These are phyloP conservation scores for Crepidotus variabilis DNA, from an alignment of 768 basidiomycete species.

Conservation along the genomic window DNA sequence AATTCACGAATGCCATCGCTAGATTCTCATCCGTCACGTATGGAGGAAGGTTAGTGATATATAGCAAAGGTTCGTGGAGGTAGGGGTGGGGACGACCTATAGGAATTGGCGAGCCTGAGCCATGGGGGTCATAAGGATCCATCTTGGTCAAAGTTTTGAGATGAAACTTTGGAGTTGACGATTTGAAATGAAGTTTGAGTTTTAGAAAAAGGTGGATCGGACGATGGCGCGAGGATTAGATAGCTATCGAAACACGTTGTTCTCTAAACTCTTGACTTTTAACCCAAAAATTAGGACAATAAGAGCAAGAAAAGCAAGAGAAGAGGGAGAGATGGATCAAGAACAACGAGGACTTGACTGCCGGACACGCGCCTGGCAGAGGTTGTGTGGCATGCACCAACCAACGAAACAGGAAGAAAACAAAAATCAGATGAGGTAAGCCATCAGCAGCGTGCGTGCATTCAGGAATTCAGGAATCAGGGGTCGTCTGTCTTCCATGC, in stretches of 20 bases:
- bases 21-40: slow-evolving; percentile 75
- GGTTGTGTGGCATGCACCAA: neutral
- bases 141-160: neutral
- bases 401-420: neutral
- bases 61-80: slow-evolving; percentile 77
- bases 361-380: no score
- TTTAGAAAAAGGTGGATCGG: neutral
- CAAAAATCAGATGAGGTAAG: neutral
- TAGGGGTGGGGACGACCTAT: slow-evolving; percentile 63
- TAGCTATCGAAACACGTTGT: neutral
- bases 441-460: neutral
- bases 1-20: slow-evolving; percentile 67
- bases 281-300: no score
- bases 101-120: slow-evolving; percentile 1
- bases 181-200: neutral
- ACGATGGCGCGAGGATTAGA: neutral
- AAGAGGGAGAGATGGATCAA: no score
- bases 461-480: neutral
- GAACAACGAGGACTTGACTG: no score
- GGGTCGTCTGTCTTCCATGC: neutral
- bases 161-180: neutral
- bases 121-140: neutral
- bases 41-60: slow-evolving; percentile 75
- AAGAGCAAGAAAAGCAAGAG: no score
- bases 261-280: no score